Evolutionary conservation across 2,329 filamentous ascomycete genomes (phyloP).

Genomic region (Microdochium trichocladiopsis): DNA sequence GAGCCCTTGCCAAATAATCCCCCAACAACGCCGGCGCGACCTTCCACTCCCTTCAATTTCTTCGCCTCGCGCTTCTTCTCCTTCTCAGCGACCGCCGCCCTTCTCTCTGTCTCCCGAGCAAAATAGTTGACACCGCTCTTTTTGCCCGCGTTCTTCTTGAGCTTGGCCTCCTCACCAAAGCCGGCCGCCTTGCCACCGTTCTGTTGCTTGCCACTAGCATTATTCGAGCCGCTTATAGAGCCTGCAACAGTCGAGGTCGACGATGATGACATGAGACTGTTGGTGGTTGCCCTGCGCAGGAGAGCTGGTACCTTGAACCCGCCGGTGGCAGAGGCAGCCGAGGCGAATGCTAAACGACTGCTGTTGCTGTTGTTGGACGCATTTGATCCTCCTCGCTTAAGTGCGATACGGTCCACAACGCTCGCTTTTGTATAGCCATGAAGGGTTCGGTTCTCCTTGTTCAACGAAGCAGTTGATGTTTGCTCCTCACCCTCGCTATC

Average conservation of each 20-base stretch:
- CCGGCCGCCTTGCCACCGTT: conserved; percentile 20
- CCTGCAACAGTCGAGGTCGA: not conserved
- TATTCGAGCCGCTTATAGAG: not conserved
- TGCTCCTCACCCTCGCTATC: conserved; percentile 42
- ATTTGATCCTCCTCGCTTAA: conserved; percentile 45
- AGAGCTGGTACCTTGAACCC: conserved; percentile 64
- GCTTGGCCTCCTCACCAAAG: conserved; percentile 42
- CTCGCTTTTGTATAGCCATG: conserved; percentile 24
- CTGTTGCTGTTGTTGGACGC: conserved; percentile 17
- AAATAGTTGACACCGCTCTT: conserved; percentile 55
- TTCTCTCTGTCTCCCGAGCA: conserved; percentile 50
- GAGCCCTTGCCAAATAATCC: conserved; percentile 50
- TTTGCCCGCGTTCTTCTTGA: conserved; percentile 55
- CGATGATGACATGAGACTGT: conserved; percentile 31
- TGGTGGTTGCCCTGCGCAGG: conserved; percentile 67
- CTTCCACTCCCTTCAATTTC: conserved; percentile 51
- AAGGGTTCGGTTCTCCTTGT: conserved; percentile 41
- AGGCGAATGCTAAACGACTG: conserved; percentile 49
- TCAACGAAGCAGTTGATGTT: conserved; percentile 14
- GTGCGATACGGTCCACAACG: conserved; percentile 67
- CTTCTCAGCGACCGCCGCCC: conserved; percentile 45
- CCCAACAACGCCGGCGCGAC: conserved; percentile 47
- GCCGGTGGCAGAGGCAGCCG: conserved; percentile 29
- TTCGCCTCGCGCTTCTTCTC: conserved; percentile 52
- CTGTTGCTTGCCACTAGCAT: not conserved